Percentiles rank a stretch among this genome's conserved stretches.
These are phyloP conservation scores for Oryza punctata DNA, from an alignment of 176 grass and related monocot genomes.

Conservation along the genomic window DNA sequence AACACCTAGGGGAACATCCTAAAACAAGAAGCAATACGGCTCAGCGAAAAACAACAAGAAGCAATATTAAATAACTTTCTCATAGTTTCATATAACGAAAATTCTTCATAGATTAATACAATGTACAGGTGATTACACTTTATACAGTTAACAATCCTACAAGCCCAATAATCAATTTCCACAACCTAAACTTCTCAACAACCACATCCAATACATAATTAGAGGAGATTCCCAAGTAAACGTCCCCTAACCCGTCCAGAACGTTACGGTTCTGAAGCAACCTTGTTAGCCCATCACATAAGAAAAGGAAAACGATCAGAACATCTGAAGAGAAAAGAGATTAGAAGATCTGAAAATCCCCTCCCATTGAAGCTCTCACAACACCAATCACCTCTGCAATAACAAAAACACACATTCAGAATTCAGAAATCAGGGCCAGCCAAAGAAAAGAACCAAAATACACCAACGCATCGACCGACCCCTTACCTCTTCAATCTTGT, in stretches of 20 bases:
- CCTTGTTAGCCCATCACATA: constrained; percentile 27
- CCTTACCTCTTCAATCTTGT: constrained; percentile 61
- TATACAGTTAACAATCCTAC: constrained; percentile 50
- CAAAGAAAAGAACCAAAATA: background rate
- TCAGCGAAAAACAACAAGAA: background rate
- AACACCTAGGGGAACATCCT: no score
- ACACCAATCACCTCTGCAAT: constrained; percentile 45
- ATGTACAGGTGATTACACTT: constrained; percentile 44
- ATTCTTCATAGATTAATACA: constrained; percentile 36
- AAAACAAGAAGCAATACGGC: constrained; percentile 4
- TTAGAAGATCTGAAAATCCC: constrained; percentile 6
- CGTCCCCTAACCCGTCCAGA: constrained; percentile 32
- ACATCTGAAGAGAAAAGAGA: background rate
- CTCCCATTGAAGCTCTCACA: constrained; percentile 21
- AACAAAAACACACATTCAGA: background rate
- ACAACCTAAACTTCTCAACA: constrained; percentile 24
- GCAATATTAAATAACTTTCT: background rate
- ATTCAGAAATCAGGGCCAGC: constrained; percentile 15
- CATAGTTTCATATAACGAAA: background rate
- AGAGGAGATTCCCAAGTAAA: constrained; percentile 30
- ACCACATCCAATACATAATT: constrained; percentile 36
- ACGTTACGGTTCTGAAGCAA: constrained; percentile 20
- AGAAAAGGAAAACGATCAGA: background rate
- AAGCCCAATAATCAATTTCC: constrained; percentile 30
- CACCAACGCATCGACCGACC: background rate